These are phyloP conservation scores for Capronia epimyces DNA, from an alignment of 2,329 filamentous ascomycete species.

Conservation along the genomic window DNA sequence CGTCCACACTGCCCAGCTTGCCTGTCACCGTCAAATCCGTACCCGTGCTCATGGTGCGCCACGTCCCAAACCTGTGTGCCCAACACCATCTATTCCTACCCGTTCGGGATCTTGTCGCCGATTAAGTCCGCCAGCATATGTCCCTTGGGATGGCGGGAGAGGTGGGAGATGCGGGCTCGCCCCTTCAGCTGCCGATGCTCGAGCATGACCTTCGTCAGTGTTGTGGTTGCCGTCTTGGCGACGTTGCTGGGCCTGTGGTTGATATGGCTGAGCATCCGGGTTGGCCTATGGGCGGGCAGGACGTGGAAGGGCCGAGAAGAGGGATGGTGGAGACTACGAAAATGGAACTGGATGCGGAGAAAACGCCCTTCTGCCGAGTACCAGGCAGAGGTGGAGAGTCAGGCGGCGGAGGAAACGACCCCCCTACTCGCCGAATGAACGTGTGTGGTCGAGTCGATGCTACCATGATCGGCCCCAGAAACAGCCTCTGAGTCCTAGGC, in stretches of 20 bases:
- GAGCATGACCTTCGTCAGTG: constrained; percentile 37
- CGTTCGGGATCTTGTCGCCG: constrained; percentile 38
- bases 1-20: constrained; percentile 18
- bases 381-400: not conserved
- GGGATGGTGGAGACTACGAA: constrained; percentile 27
- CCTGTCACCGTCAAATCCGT: constrained; percentile 18
- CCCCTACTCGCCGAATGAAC: constrained; percentile 18
- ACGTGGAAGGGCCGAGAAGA: constrained; percentile 19
- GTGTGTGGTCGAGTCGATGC: no score
- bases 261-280: constrained; percentile 71
- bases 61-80: constrained; percentile 39
- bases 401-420: constrained; percentile 7
- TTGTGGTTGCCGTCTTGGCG: constrained; percentile 32
- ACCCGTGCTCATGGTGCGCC: constrained; percentile 28
- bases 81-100: constrained; percentile 30
- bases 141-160: constrained; percentile 37
- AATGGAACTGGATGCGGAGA: constrained; percentile 4
- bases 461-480: no score
- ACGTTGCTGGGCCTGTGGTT: constrained; percentile 54
- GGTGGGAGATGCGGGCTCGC: constrained; percentile 39
- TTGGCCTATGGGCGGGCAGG: constrained; percentile 42
- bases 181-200: constrained; percentile 40
- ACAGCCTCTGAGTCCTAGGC: not conserved
- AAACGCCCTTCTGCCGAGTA: not conserved
- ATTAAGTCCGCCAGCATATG: constrained; percentile 36